Conservation (phyloP, 257 asterid species). For the Solanum megistacrolobum region DNA sequence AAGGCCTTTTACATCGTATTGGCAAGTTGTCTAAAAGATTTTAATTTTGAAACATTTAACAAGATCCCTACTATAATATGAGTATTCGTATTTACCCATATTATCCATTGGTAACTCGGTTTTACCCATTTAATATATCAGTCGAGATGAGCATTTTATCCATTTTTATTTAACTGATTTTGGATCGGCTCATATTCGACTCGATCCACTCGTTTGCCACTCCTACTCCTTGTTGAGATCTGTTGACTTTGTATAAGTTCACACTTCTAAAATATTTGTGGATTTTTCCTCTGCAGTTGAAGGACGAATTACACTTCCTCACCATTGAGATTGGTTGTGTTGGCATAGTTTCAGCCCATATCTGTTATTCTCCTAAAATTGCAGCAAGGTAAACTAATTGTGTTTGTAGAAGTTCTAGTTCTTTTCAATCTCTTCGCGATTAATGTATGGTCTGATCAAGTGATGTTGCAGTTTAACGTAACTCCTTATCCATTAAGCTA, state of each 20-base stretch:
- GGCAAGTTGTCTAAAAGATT: too few relatives aligned
- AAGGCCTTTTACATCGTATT: too few relatives aligned
- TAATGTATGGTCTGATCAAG: not conserved
- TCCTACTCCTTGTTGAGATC: not conserved
- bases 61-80: too few relatives aligned
- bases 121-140: too few relatives aligned
- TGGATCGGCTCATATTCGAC: too few relatives aligned
- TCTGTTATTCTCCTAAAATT: conserved; percentile 76
- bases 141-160: too few relatives aligned
- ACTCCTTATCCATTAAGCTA: not conserved
- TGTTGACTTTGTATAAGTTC: not conserved
- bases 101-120: too few relatives aligned
- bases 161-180: too few relatives aligned
- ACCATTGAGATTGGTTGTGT: conserved; percentile 73
- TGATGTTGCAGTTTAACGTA: not conserved
- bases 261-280: not conserved
- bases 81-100: too few relatives aligned
- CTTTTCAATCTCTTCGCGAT: not conserved
- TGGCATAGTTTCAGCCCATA: conserved; percentile 65
- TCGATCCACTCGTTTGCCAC: too few relatives aligned
- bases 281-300: conserved; percentile 41
- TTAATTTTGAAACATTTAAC: too few relatives aligned
- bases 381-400: conserved; percentile 47
- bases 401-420: not conserved
- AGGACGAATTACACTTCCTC: conserved; percentile 58